These are phyloP conservation scores for Panicum miliaceum DNA, from an alignment of 176 grass and related monocot species.

Conservation along the genomic window DNA sequence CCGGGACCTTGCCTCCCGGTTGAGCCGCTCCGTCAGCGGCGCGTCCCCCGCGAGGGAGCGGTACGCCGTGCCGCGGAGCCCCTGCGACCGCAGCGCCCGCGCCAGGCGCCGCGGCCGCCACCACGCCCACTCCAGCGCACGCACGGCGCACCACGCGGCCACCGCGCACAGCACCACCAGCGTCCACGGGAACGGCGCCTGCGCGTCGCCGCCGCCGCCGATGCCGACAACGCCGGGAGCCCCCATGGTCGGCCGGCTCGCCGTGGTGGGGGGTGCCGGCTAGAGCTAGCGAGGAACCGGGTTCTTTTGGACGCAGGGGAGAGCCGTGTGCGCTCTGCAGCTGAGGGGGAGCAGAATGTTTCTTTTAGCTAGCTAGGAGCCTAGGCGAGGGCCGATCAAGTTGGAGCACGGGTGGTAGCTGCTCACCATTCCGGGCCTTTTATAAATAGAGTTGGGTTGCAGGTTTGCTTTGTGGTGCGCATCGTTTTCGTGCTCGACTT, in stretches of 20 bases:
- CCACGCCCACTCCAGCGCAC: slow-evolving; percentile 64
- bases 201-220: not conserved
- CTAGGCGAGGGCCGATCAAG: not conserved
- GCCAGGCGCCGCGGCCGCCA: slow-evolving; percentile 57
- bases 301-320: not conserved
- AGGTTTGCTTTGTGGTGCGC: not conserved
- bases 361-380: not conserved
- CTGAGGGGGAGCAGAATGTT: not conserved
- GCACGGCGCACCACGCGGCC: slow-evolving; percentile 47
- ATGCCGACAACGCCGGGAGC: not conserved
- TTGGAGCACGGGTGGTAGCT: not conserved
- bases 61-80: slow-evolving; percentile 63
- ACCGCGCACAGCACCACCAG: slow-evolving; percentile 18
- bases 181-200: slow-evolving; percentile 8
- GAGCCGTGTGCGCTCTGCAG: not conserved
- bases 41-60: slow-evolving; percentile 53
- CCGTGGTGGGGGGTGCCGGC: not conserved
- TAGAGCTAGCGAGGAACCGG: not conserved
- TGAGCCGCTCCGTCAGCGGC: slow-evolving; percentile 45
- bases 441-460: slow-evolving; percentile 9
- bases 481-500: not conserved
- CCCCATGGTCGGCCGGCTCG: not conserved
- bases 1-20: slow-evolving; percentile 54
- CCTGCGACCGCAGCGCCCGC: slow-evolving; percentile 55
- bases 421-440: not conserved